Percentiles rank a stretch among this genome's conserved stretches.
phyloP scores from a whole-genome alignment of 192 early-diverging fungal species.

The Entomortierella beljakovae region DNA sequence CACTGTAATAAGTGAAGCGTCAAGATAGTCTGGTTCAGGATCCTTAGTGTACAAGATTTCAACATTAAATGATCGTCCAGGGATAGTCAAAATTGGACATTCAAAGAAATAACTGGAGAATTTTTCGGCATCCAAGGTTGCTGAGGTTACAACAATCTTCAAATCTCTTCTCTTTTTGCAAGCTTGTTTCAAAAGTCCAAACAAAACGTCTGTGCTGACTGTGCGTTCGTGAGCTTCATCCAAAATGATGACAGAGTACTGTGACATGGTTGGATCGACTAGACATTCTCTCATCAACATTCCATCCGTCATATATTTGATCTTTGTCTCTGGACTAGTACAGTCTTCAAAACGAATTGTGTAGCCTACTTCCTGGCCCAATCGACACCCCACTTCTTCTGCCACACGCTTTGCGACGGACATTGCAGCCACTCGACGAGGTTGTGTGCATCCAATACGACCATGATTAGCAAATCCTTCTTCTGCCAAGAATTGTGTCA shows the following conservation, averaged over 20 bases:
- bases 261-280: constrained; percentile 81
- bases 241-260: constrained; percentile 94
- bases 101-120: constrained; percentile 90
- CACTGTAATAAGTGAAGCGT: constrained; percentile 91
- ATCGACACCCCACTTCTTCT: constrained; percentile 92
- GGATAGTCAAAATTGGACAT: constrained; percentile 97
- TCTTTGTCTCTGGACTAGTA: constrained; percentile 86
- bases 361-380: constrained; percentile 97
- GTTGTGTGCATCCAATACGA: constrained; percentile 98
- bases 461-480: constrained; percentile 89
- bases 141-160: constrained; percentile 95
- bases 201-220: constrained; percentile 94
- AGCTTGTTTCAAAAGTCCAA: constrained; percentile 92
- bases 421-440: constrained; percentile 98
- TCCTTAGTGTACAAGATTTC: constrained; percentile 96
- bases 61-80: constrained; percentile 94
- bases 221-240: constrained; percentile 99
- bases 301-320: constrained; percentile 99
- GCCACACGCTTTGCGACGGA: constrained; percentile 98
- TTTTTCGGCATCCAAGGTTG: constrained; percentile 94
- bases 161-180: constrained; percentile 85
- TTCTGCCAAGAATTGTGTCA: constrained; percentile 98
- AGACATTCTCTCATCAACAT: constrained; percentile 95
- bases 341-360: constrained; percentile 99
- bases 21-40: constrained; percentile 94